These are phyloP conservation scores for Mycena sp. DNA, from an alignment of 1,284 basidiomycete genomes.

Conservation along the genomic window DNA sequence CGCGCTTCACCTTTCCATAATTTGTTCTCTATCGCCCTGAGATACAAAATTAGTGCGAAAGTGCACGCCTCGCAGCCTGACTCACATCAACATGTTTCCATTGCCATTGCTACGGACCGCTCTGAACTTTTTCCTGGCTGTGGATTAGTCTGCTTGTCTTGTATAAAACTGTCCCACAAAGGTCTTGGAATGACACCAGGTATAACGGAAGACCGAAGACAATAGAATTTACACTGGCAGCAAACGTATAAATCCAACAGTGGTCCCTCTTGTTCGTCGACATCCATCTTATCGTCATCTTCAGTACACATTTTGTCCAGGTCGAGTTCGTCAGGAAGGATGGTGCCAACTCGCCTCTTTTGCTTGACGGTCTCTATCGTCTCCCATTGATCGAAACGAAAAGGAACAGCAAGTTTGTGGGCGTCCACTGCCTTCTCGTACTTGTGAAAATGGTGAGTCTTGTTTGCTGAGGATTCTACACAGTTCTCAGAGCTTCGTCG, in stretches of 20 bases:
- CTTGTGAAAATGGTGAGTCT: conserved; percentile 82
- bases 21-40: conserved; percentile 75
- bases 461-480: conserved; percentile 61
- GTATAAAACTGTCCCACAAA: conserved; percentile 54
- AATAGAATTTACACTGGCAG: conserved; percentile 81
- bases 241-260: conserved; percentile 81
- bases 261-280: conserved; percentile 60
- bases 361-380: conserved; percentile 56
- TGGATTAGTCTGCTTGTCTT: conserved; percentile 57
- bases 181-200: conserved; percentile 74
- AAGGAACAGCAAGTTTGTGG: conserved; percentile 69
- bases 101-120: conserved; percentile 59
- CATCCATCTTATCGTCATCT: conserved; percentile 41
- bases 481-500: conserved; percentile 63
- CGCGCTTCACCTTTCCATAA: conserved; percentile 76
- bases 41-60: conserved; percentile 1
- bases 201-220: conserved; percentile 70
- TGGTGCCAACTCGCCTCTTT: conserved; percentile 55
- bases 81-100: conserved; percentile 77
- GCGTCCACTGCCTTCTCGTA: conserved; percentile 76
- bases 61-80: conserved; percentile 1
- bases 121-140: conserved; percentile 54
- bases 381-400: conserved; percentile 68
- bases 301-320: conserved; percentile 45
- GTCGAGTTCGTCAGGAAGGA: conserved; percentile 49